A percentile compares a stretch with the other conserved stretches of the same genome.
phyloP scores from a whole-genome alignment of 1,139 yeast species.

The Hansenula anomala region DNA sequence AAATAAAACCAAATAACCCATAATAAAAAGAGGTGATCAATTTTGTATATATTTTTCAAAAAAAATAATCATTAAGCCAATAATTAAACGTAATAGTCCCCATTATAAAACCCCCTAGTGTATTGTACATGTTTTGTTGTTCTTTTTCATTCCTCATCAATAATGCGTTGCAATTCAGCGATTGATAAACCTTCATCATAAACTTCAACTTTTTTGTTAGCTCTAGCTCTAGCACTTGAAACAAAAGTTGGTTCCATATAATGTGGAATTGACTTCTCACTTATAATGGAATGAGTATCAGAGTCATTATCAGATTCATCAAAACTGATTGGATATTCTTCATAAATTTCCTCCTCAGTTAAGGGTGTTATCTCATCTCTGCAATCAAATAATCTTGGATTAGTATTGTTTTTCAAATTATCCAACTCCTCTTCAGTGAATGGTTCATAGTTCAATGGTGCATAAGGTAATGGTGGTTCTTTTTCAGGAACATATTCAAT shows the following conservation, averaged over 20 bases:
- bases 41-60: slow-evolving; percentile 2
- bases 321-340: slow-evolving; percentile 16
- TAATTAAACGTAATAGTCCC: too few relatives aligned
- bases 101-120: too few relatives aligned
- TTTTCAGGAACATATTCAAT: slow-evolving; percentile 33
- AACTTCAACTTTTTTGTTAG: slow-evolving; percentile 7
- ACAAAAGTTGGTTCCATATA: slow-evolving; percentile 22
- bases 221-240: slow-evolving; percentile 12
- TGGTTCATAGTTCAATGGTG: slow-evolving; percentile 30
- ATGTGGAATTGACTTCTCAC: slow-evolving; percentile 10
- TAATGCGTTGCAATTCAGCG: slow-evolving; percentile 16
- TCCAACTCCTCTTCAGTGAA: slow-evolving; percentile 24
- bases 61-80: neutral
- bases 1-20: neutral
- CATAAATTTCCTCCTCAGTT: slow-evolving; percentile 11
- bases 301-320: slow-evolving; percentile 8
- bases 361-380: slow-evolving; percentile 8
- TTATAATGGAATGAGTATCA: neutral
- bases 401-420: slow-evolving; percentile 9
- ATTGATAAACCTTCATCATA: slow-evolving; percentile 16
- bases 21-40: neutral
- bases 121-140: too few relatives aligned
- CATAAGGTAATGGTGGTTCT: slow-evolving; percentile 28
- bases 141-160: slow-evolving; percentile 15
- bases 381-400: slow-evolving; percentile 8